A percentile compares a stretch with the other conserved stretches of the same genome.
Evolutionary conservation across 2,329 filamentous ascomycete genomes (phyloP).

Genomic region (Neofusicoccum kwambonambiense): DNA sequence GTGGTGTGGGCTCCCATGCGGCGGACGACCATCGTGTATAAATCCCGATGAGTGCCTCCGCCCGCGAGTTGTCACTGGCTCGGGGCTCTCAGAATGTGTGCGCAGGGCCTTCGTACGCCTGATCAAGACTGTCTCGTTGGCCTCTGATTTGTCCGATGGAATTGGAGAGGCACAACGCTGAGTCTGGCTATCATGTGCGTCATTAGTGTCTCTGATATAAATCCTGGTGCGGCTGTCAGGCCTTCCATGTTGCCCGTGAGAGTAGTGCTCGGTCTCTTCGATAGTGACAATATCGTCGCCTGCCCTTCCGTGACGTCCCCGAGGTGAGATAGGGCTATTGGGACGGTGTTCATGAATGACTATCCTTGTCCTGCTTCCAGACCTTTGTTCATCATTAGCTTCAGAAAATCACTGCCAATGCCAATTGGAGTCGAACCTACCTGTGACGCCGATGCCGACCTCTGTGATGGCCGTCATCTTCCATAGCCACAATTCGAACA

Average conservation of each 20-base stretch:
- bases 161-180: too few species aligned
- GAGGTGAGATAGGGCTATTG: constrained; percentile 19
- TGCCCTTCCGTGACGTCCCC: constrained; percentile 27
- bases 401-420: not conserved
- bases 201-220: constrained; percentile 19
- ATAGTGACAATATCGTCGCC: constrained; percentile 22
- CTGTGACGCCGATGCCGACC: constrained; percentile 28
- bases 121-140: constrained; percentile 9
- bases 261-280: constrained; percentile 23
- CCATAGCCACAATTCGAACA: constrained; percentile 20
- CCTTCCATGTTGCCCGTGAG: constrained; percentile 26
- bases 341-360: not conserved
- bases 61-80: not conserved
- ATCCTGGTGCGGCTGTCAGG: constrained; percentile 26
- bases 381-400: not conserved
- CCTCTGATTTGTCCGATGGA: not conserved
- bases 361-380: constrained; percentile 17
- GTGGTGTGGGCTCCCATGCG: not conserved
- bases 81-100: not conserved
- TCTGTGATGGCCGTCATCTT: constrained; percentile 25
- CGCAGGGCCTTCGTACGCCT: not conserved
- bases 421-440: not conserved
- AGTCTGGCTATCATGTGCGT: constrained; percentile 16
- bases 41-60: not conserved
- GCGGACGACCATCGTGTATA: not conserved